Conservation (phyloP, 345 rosid species). For the Rhizophora apiculata region DNA sequence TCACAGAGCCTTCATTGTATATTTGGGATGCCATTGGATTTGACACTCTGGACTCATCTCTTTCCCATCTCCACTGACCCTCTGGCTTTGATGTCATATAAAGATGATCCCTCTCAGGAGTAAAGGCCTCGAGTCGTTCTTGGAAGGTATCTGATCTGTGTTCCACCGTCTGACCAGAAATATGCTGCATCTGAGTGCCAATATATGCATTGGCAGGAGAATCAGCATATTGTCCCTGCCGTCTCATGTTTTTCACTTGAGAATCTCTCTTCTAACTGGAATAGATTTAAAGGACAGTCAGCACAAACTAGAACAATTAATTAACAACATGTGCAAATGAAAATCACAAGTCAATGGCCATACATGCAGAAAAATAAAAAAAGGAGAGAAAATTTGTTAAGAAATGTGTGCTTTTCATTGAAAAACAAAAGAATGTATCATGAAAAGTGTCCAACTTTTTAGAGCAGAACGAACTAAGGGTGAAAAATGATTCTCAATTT, state of each 20-base stretch:
- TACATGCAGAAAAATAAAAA: too few species aligned
- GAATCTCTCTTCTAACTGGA: conserved; percentile 9
- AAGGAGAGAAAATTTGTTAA: too few species aligned
- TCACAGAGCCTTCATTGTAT: conserved; percentile 51
- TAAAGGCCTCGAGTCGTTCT: conserved; percentile 84
- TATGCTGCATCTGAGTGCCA: conserved; percentile 58
- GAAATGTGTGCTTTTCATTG: too few species aligned
- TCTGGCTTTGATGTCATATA: conserved; percentile 45
- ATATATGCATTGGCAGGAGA: conserved; percentile 53
- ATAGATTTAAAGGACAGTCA: conserved; percentile 17
- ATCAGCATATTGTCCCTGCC: conserved; percentile 59
- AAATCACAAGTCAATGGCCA: too few species aligned
- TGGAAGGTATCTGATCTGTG: conserved; percentile 49
- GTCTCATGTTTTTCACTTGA: conserved; percentile 45
- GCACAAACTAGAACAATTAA: not conserved
- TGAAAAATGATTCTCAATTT: too few species aligned
- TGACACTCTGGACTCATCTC: conserved; percentile 63
- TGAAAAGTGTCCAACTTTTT: too few species aligned
- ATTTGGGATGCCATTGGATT: conserved; percentile 45
- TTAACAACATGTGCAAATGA: too few species aligned
- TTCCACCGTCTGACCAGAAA: conserved; percentile 48
- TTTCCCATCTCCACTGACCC: conserved; percentile 72
- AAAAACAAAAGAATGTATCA: too few species aligned
- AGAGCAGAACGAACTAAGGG: too few species aligned
- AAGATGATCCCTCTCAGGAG: conserved; percentile 79